phyloP scores from a whole-genome alignment of 2,329 filamentous ascomycete species.

The Stromatinia cepivora region DNA sequence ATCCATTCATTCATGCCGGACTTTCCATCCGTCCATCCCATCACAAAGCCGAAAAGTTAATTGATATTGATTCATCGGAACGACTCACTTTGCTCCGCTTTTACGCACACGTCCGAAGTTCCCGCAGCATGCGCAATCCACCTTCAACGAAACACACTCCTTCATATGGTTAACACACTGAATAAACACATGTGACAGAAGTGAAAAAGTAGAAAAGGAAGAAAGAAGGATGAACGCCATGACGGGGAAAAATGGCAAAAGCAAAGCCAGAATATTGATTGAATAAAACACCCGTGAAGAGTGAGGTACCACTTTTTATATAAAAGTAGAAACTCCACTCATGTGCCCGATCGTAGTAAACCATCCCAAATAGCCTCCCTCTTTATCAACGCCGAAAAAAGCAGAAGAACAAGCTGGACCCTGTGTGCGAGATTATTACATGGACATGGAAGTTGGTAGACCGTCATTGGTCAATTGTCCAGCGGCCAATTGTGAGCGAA shows the following conservation, averaged over 20 bases:
- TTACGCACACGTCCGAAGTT: background rate
- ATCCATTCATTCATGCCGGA: too few species aligned
- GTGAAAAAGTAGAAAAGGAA: background rate
- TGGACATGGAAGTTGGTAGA: conserved; percentile 30
- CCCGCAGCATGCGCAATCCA: background rate
- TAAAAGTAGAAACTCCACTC: conserved; percentile 17
- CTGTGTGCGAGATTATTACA: conserved; percentile 28
- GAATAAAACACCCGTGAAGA: background rate
- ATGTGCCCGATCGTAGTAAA: conserved; percentile 9
- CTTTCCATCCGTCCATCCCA: too few species aligned
- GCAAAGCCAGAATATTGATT: background rate
- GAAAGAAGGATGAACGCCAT: background rate
- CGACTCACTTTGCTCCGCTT: background rate
- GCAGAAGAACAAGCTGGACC: conserved; percentile 13
- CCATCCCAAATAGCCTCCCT: conserved; percentile 10
- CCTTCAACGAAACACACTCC: background rate
- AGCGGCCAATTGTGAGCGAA: conserved; percentile 51
- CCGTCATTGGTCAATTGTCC: conserved; percentile 39
- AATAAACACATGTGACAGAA: conserved; percentile 10
- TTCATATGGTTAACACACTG: background rate
- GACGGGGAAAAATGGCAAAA: background rate
- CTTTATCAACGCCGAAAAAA: conserved; percentile 22
- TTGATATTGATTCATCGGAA: background rate
- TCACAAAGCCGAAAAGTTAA: background rate
- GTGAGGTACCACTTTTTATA: conserved; percentile 13